phyloP scores from a whole-genome alignment of 208 protist species.

The Angomonas deanei region DNA sequence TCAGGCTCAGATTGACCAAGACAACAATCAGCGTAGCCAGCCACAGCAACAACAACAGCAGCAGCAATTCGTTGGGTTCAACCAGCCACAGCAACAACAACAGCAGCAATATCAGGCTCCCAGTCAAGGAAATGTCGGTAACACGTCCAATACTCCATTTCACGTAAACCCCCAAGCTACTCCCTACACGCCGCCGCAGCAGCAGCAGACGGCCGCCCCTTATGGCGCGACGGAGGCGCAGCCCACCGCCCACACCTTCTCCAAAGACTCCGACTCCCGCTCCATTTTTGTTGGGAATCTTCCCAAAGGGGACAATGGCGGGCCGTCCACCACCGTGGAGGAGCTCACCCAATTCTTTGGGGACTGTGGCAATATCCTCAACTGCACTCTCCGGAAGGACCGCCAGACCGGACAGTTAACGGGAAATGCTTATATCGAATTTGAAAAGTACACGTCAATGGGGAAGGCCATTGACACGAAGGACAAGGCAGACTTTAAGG shows the following conservation, averaged over 20 bases:
- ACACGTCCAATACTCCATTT: not conserved
- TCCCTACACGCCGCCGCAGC: slow-evolving; percentile 15
- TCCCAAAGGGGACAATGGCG: slow-evolving; percentile 58
- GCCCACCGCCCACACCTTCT: slow-evolving; percentile 40
- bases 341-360: slow-evolving; percentile 78
- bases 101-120: slow-evolving; percentile 20
- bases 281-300: slow-evolving; percentile 84
- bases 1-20: slow-evolving; percentile 66
- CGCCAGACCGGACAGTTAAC: slow-evolving; percentile 71
- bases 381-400: slow-evolving; percentile 80
- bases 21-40: slow-evolving; percentile 47
- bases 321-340: slow-evolving; percentile 62
- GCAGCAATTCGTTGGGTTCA: slow-evolving; percentile 11
- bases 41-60: slow-evolving; percentile 33
- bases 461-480: slow-evolving; percentile 80
- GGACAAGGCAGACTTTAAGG: slow-evolving; percentile 83
- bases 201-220: slow-evolving; percentile 15
- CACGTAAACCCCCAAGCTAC: not conserved
- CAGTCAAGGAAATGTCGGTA: not conserved
- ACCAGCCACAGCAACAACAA: slow-evolving; percentile 14
- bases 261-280: slow-evolving; percentile 76
- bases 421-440: slow-evolving; percentile 85
- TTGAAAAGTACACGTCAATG: slow-evolving; percentile 69
- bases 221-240: slow-evolving; percentile 3
- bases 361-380: slow-evolving; percentile 74